Evolutionary conservation across 805 yeast species (phyloP).

Genomic region (Cyberlindnera maclurae): DNA sequence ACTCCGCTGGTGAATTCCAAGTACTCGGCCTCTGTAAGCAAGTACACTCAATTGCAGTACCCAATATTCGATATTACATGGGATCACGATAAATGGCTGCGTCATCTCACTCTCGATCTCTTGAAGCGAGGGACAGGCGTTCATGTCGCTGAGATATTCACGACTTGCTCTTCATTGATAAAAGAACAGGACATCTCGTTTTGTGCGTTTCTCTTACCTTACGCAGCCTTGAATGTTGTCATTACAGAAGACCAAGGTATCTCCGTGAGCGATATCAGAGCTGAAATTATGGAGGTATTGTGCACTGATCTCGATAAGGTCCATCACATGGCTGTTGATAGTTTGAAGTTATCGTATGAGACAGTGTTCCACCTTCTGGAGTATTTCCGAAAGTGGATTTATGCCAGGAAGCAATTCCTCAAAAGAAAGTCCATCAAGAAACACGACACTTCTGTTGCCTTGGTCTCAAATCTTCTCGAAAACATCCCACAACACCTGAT

Average conservation of each 20-base stretch:
- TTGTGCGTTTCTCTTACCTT: slow-evolving; percentile 70
- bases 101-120: slow-evolving; percentile 59
- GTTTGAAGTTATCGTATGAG: slow-evolving; percentile 58
- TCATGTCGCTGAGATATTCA: slow-evolving; percentile 40
- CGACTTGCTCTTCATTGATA: slow-evolving; percentile 55
- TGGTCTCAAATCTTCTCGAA: slow-evolving; percentile 43
- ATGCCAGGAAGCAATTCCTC: slow-evolving; percentile 17
- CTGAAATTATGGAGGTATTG: slow-evolving; percentile 58
- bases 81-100: slow-evolving; percentile 66
- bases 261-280: slow-evolving; percentile 36
- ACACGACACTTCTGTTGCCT: slow-evolving; percentile 25
- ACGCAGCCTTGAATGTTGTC: slow-evolving; percentile 59
- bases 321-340: slow-evolving; percentile 51
- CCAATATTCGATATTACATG: slow-evolving; percentile 58
- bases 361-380: slow-evolving; percentile 75
- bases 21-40: slow-evolving; percentile 46
- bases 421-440: slow-evolving; percentile 17
- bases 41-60: slow-evolving; percentile 39
- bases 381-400: slow-evolving; percentile 71
- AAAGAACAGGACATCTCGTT: slow-evolving; percentile 65
- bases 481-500: slow-evolving; percentile 60
- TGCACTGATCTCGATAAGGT: slow-evolving; percentile 36
- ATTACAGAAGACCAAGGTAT: slow-evolving; percentile 36
- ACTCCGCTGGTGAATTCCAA: slow-evolving; percentile 70
- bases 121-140: slow-evolving; percentile 33